Evolutionary conservation across 192 early-diverging fungal species (phyloP).

Genomic region (Umbelopsis sp.): DNA sequence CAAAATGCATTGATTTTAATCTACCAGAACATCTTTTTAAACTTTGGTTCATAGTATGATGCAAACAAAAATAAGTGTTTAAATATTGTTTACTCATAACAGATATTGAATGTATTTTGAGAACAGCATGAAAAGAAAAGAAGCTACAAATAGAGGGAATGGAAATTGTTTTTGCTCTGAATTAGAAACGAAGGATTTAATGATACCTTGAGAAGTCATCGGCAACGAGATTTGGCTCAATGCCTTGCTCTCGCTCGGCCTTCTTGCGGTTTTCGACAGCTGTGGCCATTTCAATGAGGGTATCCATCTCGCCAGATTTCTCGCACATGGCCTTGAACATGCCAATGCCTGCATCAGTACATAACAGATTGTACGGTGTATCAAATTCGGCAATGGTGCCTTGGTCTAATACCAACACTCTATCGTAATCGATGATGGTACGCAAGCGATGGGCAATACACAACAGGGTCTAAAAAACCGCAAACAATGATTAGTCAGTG

Average conservation of each 20-base stretch:
- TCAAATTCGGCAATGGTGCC: constrained; percentile 58
- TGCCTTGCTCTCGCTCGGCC: constrained; percentile 4
- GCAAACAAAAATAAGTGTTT: not conserved
- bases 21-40: too few species aligned
- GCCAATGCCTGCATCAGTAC: constrained; percentile 35
- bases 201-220: constrained; percentile 6
- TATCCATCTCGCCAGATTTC: constrained; percentile 81
- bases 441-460: constrained; percentile 87
- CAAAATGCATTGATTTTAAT: too few species aligned
- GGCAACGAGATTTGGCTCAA: not conserved
- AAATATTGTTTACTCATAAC: too few species aligned
- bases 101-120: too few species aligned
- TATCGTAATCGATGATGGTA: constrained; percentile 78
- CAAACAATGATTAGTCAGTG: not conserved
- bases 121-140: too few species aligned
- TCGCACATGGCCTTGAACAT: constrained; percentile 79
- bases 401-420: constrained; percentile 57
- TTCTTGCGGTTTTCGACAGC: not conserved
- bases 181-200: not conserved
- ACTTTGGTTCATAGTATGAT: not conserved
- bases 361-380: constrained; percentile 73
- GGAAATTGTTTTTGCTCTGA: not conserved
- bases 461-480: constrained; percentile 63
- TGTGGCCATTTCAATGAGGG: constrained; percentile 58
- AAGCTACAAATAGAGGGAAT: not conserved